A percentile compares a stretch with the other conserved stretches of the same genome.
These are phyloP conservation scores for Monascus purpureus DNA, from an alignment of 495 filamentous ascomycete species.

Conservation along the genomic window DNA sequence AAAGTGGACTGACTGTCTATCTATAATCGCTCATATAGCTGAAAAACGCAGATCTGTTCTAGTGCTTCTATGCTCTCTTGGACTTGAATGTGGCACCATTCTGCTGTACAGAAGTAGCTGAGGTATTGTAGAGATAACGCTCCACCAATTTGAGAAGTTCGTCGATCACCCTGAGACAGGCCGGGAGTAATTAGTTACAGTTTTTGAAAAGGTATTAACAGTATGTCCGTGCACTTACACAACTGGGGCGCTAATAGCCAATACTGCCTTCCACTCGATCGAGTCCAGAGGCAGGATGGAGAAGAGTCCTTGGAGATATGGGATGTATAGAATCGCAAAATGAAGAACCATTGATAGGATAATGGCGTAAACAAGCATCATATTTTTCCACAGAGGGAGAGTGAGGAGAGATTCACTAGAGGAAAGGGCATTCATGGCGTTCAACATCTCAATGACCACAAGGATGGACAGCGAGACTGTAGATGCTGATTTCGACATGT, in stretches of 20 bases:
- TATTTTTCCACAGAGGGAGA: slow-evolving; percentile 88
- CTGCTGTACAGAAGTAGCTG: slow-evolving; percentile 9
- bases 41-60: too few relatives aligned
- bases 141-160: slow-evolving; percentile 77
- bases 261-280: slow-evolving; percentile 87
- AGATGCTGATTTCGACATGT: slow-evolving; percentile 84
- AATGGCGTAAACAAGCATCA: slow-evolving; percentile 94
- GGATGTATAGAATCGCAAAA: slow-evolving; percentile 86
- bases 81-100: slow-evolving; percentile 25
- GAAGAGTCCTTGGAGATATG: slow-evolving; percentile 79
- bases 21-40: too few relatives aligned
- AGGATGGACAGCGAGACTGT: slow-evolving; percentile 85
- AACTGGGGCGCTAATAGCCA: slow-evolving; percentile 80
- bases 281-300: slow-evolving; percentile 78
- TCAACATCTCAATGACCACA: slow-evolving; percentile 99
- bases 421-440: slow-evolving; percentile 97
- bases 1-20: too few relatives aligned
- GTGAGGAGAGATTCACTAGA: slow-evolving; percentile 91
- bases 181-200: too few relatives aligned
- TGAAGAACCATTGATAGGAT: slow-evolving; percentile 90
- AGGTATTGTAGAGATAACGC: slow-evolving; percentile 39
- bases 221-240: too few relatives aligned
- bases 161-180: slow-evolving; percentile 58
- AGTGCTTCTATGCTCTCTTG: slow-evolving; percentile 24
- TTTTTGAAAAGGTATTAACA: too few relatives aligned